These are phyloP conservation scores for Fusarium hostae DNA, from an alignment of 2,329 filamentous ascomycete genomes.

Conservation along the genomic window DNA sequence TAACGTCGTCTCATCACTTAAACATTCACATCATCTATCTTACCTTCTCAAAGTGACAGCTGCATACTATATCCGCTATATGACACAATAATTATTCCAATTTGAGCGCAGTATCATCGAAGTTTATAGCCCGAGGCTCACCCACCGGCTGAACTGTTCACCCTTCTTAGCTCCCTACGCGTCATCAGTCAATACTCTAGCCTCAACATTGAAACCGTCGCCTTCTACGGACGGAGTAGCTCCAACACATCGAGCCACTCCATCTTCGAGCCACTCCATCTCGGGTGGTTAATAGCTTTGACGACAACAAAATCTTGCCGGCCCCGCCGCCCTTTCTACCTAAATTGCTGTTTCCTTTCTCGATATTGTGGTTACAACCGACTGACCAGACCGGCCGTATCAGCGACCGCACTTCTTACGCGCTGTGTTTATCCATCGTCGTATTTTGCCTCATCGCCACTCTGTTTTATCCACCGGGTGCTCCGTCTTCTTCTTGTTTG, in stretches of 20 bases:
- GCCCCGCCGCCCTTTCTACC: not conserved
- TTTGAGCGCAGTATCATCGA: not conserved
- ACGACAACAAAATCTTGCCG: constrained; percentile 12
- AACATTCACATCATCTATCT: not conserved
- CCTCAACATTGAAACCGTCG: not conserved
- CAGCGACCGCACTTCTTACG: constrained; percentile 38
- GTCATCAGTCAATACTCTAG: constrained; percentile 15
- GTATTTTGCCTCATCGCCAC: constrained; percentile 24
- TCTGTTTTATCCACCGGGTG: constrained; percentile 9
- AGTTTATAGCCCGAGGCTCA: not conserved
- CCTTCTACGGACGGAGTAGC: not conserved
- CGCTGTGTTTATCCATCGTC: constrained; percentile 29
- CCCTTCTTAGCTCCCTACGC: constrained; percentile 10
- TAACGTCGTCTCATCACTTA: constrained; percentile 6
- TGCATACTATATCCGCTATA: not conserved
- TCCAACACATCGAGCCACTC: not conserved
- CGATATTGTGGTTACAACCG: constrained; percentile 24
- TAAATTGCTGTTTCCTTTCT: constrained; percentile 9
- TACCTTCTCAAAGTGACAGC: not conserved
- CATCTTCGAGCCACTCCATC: not conserved
- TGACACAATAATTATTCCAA: not conserved
- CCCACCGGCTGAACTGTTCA: not conserved
- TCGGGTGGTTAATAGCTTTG: not conserved
- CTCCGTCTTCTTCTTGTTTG: constrained; percentile 12
- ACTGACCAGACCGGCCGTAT: constrained; percentile 37